Conservation (phyloP, 192 early-diverging fungal species). For the Piromyces finnis region DNA sequence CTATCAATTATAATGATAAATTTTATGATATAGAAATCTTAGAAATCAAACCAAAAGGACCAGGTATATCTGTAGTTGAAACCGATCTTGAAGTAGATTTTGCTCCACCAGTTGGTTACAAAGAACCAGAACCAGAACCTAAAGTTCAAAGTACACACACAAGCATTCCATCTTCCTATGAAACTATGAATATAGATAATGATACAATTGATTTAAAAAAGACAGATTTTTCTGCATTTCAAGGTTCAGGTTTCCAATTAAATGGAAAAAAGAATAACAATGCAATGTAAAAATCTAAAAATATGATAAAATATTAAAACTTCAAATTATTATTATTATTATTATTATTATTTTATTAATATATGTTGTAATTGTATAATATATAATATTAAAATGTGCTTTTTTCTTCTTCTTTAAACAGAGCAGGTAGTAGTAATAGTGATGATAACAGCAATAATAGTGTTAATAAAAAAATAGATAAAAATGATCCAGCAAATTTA, state of each 20-base stretch:
- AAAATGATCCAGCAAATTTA: not conserved
- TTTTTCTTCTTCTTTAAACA: constrained; percentile 2
- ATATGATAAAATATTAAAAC: not conserved
- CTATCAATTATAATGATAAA: constrained; percentile 79
- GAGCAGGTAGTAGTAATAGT: constrained; percentile 19
- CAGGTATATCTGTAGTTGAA: constrained; percentile 84
- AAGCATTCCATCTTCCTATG: constrained; percentile 3
- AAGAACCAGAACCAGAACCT: constrained; percentile 46
- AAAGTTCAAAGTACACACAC: constrained; percentile 1
- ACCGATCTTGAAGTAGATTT: constrained; percentile 97
- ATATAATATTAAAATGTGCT: no score
- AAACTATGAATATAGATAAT: constrained; percentile 14
- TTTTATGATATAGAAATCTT: constrained; percentile 78
- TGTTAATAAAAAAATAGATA: constrained; percentile 29
- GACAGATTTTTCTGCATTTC: constrained; percentile 16
- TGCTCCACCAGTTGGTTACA: constrained; percentile 87
- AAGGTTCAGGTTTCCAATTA: constrained; percentile 22
- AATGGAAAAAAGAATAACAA: constrained; percentile 15
- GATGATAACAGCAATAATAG: constrained; percentile 60
- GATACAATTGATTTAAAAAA: constrained; percentile 15
- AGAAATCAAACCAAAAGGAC: constrained; percentile 56
- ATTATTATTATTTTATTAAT: not conserved
- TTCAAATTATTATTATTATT: no score
- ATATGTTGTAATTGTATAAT: constrained; percentile 5
- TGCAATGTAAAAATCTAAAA: not conserved